These are phyloP conservation scores for Aegilops sharonensis DNA, from an alignment of 176 grass and related monocot species.

Conservation along the genomic window DNA sequence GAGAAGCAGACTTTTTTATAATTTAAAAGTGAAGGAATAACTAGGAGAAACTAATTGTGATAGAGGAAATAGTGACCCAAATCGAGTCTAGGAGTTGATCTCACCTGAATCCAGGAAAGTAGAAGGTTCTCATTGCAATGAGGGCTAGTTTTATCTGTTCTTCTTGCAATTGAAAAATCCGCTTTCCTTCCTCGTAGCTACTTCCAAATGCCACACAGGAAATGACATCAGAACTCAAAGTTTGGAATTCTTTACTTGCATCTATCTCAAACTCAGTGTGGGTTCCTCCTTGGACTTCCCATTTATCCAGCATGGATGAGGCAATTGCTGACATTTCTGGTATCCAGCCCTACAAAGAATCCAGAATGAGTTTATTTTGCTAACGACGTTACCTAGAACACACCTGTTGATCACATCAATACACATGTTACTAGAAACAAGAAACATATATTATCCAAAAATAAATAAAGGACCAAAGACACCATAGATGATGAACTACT, in stretches of 20 bases:
- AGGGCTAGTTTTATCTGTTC: slow-evolving; percentile 54
- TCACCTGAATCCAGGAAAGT: slow-evolving; percentile 85
- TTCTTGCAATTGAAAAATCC: slow-evolving; percentile 65
- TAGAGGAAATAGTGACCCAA: background rate
- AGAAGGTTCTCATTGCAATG: slow-evolving; percentile 67
- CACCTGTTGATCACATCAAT: background rate
- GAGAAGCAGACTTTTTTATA: background rate
- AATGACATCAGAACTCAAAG: slow-evolving; percentile 64
- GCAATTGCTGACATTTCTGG: slow-evolving; percentile 47
- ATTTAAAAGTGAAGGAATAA: background rate
- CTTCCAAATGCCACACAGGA: slow-evolving; percentile 85
- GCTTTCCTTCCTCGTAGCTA: slow-evolving; percentile 73
- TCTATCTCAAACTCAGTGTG: slow-evolving; percentile 69
- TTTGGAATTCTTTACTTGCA: slow-evolving; percentile 52
- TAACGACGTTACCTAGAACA: background rate
- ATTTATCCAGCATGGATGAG: slow-evolving; percentile 66
- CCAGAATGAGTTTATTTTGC: background rate
- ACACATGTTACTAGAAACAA: background rate
- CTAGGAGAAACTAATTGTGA: no score
- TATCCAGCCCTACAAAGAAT: slow-evolving; percentile 60
- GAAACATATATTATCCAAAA: background rate
- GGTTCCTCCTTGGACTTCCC: slow-evolving; percentile 42
- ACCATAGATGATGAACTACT: background rate
- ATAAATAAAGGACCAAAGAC: background rate
- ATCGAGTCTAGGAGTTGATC: background rate